Percentiles rank a stretch among this genome's conserved stretches.
phyloP scores from a whole-genome alignment of 352 stramenopile genomes.

The Phytopythium ostracodes region DNA sequence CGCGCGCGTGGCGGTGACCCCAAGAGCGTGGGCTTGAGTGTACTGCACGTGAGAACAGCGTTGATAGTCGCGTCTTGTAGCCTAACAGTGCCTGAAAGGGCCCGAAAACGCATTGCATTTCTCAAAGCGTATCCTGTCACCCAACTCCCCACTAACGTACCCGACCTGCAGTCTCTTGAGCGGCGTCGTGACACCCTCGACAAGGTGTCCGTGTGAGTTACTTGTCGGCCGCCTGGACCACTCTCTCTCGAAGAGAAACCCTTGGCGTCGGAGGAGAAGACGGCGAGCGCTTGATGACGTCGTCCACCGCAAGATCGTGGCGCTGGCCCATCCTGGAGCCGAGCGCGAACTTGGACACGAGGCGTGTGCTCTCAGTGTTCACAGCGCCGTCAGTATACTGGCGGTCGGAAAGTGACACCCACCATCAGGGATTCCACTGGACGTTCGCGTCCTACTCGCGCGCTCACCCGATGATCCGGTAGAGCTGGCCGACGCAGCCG shows the following conservation, averaged over 20 bases:
- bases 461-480: conserved; percentile 5
- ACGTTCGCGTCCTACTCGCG: too few relatives aligned
- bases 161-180: conserved; percentile 20
- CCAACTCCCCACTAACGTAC: conserved; percentile 31
- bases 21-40: too few relatives aligned
- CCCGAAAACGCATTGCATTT: conserved; percentile 40
- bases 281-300: conserved; percentile 40
- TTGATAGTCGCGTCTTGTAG: too few relatives aligned
- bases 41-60: too few relatives aligned
- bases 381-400: too few relatives aligned
- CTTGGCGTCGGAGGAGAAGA: conserved; percentile 26
- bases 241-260: not conserved
- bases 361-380: too few relatives aligned
- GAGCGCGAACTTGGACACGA: conserved; percentile 33
- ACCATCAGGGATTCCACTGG: too few relatives aligned
- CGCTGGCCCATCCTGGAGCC: conserved; percentile 27
- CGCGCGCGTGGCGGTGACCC: not conserved
- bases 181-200: conserved; percentile 22
- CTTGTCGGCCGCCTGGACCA: conserved; percentile 9
- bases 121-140: conserved; percentile 29
- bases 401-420: too few relatives aligned
- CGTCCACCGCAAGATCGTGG: conserved; percentile 23
- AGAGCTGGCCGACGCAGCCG: conserved; percentile 13
- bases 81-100: conserved; percentile 9
- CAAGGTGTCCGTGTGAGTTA: conserved; percentile 17